A percentile compares a stretch with the other conserved stretches of the same genome.
These are phyloP conservation scores for Microdochium bolleyi DNA, from an alignment of 2,329 filamentous ascomycete species.

Conservation along the genomic window DNA sequence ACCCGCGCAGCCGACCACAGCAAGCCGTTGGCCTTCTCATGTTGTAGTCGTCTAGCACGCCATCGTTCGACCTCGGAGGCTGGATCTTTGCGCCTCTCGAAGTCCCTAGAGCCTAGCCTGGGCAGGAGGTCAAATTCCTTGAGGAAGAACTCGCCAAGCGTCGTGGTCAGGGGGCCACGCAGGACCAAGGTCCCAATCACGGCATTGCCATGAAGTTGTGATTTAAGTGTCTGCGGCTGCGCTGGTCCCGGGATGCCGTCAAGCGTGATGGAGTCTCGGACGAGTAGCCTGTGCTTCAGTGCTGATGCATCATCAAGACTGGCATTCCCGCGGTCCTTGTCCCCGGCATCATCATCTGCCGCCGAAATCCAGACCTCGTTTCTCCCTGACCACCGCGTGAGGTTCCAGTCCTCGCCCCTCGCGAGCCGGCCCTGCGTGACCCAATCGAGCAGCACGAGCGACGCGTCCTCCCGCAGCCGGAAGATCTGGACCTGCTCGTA, in stretches of 20 bases:
- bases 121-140: slow-evolving; percentile 71
- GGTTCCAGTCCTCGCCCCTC: slow-evolving; percentile 82
- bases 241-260: slow-evolving; percentile 41
- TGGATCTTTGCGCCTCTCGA: slow-evolving; percentile 42
- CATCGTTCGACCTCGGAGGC: slow-evolving; percentile 39
- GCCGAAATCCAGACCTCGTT: slow-evolving; percentile 72
- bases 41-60: slow-evolving; percentile 44
- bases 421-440: slow-evolving; percentile 82
- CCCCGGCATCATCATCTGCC: slow-evolving; percentile 4
- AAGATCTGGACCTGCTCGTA: slow-evolving; percentile 84
- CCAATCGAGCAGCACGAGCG: slow-evolving; percentile 86
- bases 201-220: slow-evolving; percentile 66
- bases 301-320: too few species aligned
- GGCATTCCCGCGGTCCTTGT: slow-evolving; percentile 12
- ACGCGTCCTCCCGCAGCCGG: slow-evolving; percentile 43
- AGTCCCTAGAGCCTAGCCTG: slow-evolving; percentile 75
- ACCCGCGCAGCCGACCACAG: slow-evolving; percentile 79
- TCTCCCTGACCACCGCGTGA: slow-evolving; percentile 68
- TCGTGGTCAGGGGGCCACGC: slow-evolving; percentile 60
- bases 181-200: slow-evolving; percentile 82
- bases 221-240: slow-evolving; percentile 33
- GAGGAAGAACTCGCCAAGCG: slow-evolving; percentile 67
- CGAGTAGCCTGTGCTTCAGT: slow-evolving; percentile 50
- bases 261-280: slow-evolving; percentile 80
- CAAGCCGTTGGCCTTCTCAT: slow-evolving; percentile 53